Evolutionary conservation across 305 asterid genomes (phyloP).

Genomic region (Rubia tinctorum): DNA sequence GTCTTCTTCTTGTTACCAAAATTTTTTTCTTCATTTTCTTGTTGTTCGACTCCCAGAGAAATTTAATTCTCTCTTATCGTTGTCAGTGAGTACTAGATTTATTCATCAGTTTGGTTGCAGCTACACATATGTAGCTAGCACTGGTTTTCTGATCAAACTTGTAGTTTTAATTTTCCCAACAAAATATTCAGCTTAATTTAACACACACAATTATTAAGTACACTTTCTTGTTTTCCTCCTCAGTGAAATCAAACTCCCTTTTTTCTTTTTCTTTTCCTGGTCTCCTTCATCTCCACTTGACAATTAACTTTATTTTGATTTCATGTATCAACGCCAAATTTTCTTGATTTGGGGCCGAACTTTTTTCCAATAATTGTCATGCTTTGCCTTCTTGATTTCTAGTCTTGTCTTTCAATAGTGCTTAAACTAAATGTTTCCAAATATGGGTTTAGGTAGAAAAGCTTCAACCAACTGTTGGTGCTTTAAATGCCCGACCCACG

Average conservation of each 20-base stretch:
- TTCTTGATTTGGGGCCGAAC: slow-evolving; percentile 37
- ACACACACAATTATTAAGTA: neutral
- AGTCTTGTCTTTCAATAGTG: slow-evolving; percentile 74
- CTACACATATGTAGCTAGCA: neutral
- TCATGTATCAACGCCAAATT: slow-evolving; percentile 45
- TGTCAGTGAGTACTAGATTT: slow-evolving; percentile 20
- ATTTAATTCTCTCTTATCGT: slow-evolving; percentile 19
- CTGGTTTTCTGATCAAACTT: slow-evolving; percentile 20
- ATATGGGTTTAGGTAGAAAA: slow-evolving; percentile 33
- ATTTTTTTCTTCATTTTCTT: neutral
- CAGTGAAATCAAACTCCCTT: slow-evolving; percentile 12
- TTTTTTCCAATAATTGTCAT: slow-evolving; percentile 42
- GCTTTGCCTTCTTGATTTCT: slow-evolving; percentile 33
- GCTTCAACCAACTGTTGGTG: slow-evolving; percentile 32
- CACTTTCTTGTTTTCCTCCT: neutral
- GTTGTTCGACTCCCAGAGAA: slow-evolving; percentile 12
- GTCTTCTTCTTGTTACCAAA: neutral
- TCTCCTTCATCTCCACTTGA: slow-evolving; percentile 21
- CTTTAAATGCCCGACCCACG: slow-evolving; percentile 12
- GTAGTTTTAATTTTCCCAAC: slow-evolving; percentile 11
- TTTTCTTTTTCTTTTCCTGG: neutral
- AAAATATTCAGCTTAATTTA: slow-evolving; percentile 11
- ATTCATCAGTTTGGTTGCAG: slow-evolving; percentile 19
- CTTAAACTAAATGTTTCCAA: slow-evolving; percentile 54
- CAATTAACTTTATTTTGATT: slow-evolving; percentile 41